Conservation (phyloP, 352 stramenopile species). For the Phytophthora megakarya region DNA sequence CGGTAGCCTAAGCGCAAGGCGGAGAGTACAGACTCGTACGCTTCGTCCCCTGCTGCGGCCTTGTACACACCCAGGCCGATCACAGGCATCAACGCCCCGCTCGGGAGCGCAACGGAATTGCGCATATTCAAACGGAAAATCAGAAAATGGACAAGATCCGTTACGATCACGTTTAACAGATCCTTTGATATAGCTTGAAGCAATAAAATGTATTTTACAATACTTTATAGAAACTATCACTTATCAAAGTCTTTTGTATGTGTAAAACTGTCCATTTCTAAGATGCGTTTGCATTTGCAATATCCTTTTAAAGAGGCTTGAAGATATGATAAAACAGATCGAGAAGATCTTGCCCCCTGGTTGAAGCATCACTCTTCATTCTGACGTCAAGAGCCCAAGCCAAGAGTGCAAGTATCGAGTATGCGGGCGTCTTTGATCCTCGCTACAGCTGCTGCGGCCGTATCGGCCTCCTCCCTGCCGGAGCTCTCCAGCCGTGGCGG, state of each 20-base stretch:
- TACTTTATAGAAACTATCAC: background rate
- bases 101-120: conserved; percentile 33
- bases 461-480: conserved; percentile 5
- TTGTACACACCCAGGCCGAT: conserved; percentile 56
- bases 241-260: background rate
- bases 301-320: background rate
- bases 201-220: too few species aligned
- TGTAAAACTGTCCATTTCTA: too few species aligned
- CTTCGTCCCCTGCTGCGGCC: conserved; percentile 36
- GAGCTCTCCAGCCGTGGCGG: conserved; percentile 20
- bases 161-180: background rate
- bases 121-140: conserved; percentile 5
- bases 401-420: conserved; percentile 7
- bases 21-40: conserved; percentile 38
- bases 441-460: conserved; percentile 2
- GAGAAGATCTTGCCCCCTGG: conserved; percentile 23
- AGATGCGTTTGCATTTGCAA: too few species aligned
- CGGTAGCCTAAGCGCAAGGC: conserved; percentile 74
- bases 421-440: conserved; percentile 29
- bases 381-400: conserved; percentile 31
- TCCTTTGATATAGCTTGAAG: too few species aligned
- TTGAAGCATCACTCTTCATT: conserved; percentile 33
- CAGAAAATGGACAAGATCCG: background rate
- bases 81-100: conserved; percentile 44
- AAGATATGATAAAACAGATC: conserved; percentile 9